Evolutionary conservation across 768 basidiomycete genomes (phyloP).

Genomic region (Collybia nuda): DNA sequence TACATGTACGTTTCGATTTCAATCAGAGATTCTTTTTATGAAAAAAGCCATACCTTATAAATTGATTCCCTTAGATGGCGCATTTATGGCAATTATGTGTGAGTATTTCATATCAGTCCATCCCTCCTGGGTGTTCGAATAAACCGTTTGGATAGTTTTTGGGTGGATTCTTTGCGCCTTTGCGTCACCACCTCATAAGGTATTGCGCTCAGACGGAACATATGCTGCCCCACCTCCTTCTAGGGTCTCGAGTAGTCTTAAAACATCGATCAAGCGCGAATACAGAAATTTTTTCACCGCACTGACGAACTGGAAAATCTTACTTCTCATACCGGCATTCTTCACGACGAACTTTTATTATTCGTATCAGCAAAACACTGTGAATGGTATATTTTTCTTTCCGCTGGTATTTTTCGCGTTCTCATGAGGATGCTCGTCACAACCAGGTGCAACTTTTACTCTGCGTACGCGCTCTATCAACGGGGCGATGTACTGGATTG

Average conservation of each 20-base stretch:
- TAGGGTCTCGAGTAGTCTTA: conserved; percentile 7
- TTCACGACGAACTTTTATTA: conserved; percentile 31
- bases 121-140: neutral
- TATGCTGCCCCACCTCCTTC: conserved; percentile 20
- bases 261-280: conserved; percentile 17
- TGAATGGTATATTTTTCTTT: conserved; percentile 17
- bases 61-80: conserved; percentile 19
- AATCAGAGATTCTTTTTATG: neutral
- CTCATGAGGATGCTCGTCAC: neutral
- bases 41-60: too few relatives aligned
- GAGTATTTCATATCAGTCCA: neutral
- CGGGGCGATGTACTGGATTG: conserved; percentile 28
- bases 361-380: conserved; percentile 27
- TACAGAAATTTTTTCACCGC: conserved; percentile 16
- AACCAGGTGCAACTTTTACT: conserved; percentile 22
- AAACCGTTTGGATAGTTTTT: conserved; percentile 8
- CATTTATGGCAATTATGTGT: conserved; percentile 29
- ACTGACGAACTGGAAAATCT: conserved; percentile 23
- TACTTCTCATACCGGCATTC: conserved; percentile 26
- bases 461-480: conserved; percentile 25
- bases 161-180: conserved; percentile 22
- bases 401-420: neutral
- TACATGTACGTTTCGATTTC: conserved; percentile 18
- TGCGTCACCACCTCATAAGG: conserved; percentile 24
- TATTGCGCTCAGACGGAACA: conserved; percentile 23